These are phyloP conservation scores for Blastomyces gilchristii DNA, from an alignment of 2,329 filamentous ascomycete species.

Conservation along the genomic window DNA sequence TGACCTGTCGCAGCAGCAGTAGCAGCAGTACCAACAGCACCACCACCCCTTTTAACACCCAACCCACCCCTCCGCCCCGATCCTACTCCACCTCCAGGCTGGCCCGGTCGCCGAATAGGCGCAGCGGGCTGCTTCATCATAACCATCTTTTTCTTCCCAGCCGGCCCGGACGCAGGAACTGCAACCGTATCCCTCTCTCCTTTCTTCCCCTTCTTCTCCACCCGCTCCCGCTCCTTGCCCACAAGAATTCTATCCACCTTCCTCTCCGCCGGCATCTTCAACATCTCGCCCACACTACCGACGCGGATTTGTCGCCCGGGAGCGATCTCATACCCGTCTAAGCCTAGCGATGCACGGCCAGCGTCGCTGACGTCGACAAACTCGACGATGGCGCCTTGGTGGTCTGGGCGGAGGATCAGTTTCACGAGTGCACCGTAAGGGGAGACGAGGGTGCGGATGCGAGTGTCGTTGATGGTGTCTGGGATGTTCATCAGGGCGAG, in stretches of 20 bases:
- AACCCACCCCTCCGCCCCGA: conserved; percentile 40
- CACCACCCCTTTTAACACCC: conserved; percentile 37
- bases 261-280: conserved; percentile 33
- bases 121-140: conserved; percentile 25
- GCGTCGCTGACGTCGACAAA: conserved; percentile 60
- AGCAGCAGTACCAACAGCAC: conserved; percentile 12
- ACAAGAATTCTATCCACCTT: conserved; percentile 32
- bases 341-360: conserved; percentile 47
- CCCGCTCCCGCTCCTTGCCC: conserved; percentile 31
- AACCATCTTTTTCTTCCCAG: not conserved
- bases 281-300: conserved; percentile 45
- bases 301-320: conserved; percentile 35
- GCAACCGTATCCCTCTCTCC: not conserved
- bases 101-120: conserved; percentile 37
- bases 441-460: conserved; percentile 63
- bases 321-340: conserved; percentile 38
- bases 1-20: conserved; percentile 13
- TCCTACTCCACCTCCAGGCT: conserved; percentile 23
- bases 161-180: not conserved
- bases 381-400: conserved; percentile 78
- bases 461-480: conserved; percentile 83
- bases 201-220: not conserved
- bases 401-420: conserved; percentile 66
- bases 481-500: conserved; percentile 76
- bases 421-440: conserved; percentile 62